Evolutionary conservation across 768 basidiomycete genomes (phyloP), one percentile per base, ranked within the genome.

Genomic region (Phylloporus sp.): DNA sequence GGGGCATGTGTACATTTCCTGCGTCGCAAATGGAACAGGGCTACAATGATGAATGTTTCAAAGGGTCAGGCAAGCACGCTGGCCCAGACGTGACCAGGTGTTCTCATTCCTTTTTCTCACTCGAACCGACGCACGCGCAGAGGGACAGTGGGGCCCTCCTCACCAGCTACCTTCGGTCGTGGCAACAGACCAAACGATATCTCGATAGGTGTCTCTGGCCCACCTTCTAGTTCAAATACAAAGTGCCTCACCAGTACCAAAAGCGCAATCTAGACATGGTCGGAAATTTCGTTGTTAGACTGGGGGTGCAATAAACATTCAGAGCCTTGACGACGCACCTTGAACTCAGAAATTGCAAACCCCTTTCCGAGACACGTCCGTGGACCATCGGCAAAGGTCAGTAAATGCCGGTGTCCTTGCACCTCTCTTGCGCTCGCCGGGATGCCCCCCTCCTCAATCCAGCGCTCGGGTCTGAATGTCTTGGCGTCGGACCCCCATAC

Each of bases 401-500:
- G 61, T 11, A 80, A 60, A 56, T 81, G 79, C 1, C 73, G 70
- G 54, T 80, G 69, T 13, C 79, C 81, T 56, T 75, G 74, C 2
- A 80, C 66, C 24, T 73, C 72, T 31, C 72, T 73, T 0, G 73
- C 72, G n/a, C 51, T 46, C 20, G 40, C 49, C 0, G 58, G 55
- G 24, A 56, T 58, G 2, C 64, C 63, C 8, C 65, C 65, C 7
- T 65, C 62, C 8, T 62, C 60, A 4, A 87, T 68, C 86, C 86
- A 88, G 8, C 85, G 71, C 47, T 81, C 80, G 0, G 85, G 86
- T 35, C 75, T 70, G 61, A 82, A 88, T 41, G 75, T 74, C 22
- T 74, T 72, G 1, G 82, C 76, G 50, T 82, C 77, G 1, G 72
- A 57, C 2, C 86, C 86, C 86, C 86, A 88, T 28, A 84, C 64